These are phyloP conservation scores for Zasmidium citrigriseum DNA, from an alignment of 2,329 filamentous ascomycete genomes.

Conservation along the genomic window DNA sequence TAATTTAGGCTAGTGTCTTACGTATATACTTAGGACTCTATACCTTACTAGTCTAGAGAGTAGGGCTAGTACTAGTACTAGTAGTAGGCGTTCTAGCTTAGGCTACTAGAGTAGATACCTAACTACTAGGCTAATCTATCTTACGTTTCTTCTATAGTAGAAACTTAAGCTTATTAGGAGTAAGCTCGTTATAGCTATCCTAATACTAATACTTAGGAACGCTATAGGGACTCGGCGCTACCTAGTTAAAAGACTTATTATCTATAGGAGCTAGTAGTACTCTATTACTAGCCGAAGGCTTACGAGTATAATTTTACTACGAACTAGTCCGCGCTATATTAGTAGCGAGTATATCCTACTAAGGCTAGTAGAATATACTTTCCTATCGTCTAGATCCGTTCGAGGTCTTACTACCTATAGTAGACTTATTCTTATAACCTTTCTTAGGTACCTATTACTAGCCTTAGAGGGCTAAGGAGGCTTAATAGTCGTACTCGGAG, in stretches of 20 bases:
- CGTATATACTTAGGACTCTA: slow-evolving; percentile 50
- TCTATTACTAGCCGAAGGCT: slow-evolving; percentile 27
- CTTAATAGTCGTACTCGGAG: no score
- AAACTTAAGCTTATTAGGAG: slow-evolving; percentile 58
- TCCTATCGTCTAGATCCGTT: no score
- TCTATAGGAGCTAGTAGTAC: slow-evolving; percentile 36
- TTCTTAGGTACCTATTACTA: no score
- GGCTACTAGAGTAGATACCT: slow-evolving; percentile 41
- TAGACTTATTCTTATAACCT: no score
- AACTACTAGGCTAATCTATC: slow-evolving; percentile 41
- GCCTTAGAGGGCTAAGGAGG: no score
- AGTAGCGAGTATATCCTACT: slow-evolving; percentile 9
- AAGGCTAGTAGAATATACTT: no score
- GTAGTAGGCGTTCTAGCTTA: slow-evolving; percentile 37
- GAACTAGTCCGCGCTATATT: slow-evolving; percentile 22
- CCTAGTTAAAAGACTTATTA: slow-evolving; percentile 36
- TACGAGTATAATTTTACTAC: slow-evolving; percentile 26
- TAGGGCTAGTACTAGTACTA: slow-evolving; percentile 40
- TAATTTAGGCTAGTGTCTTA: slow-evolving; percentile 34
- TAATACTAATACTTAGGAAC: slow-evolving; percentile 61
- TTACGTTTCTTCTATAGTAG: slow-evolving; percentile 60
- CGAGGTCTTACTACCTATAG: no score
- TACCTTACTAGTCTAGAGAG: slow-evolving; percentile 36
- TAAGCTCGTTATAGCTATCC: slow-evolving; percentile 50
- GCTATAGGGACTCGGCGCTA: slow-evolving; percentile 48